Evolutionary conservation across 2,329 filamentous ascomycete species (phyloP).

Genomic region (Penicillium sp.): DNA sequence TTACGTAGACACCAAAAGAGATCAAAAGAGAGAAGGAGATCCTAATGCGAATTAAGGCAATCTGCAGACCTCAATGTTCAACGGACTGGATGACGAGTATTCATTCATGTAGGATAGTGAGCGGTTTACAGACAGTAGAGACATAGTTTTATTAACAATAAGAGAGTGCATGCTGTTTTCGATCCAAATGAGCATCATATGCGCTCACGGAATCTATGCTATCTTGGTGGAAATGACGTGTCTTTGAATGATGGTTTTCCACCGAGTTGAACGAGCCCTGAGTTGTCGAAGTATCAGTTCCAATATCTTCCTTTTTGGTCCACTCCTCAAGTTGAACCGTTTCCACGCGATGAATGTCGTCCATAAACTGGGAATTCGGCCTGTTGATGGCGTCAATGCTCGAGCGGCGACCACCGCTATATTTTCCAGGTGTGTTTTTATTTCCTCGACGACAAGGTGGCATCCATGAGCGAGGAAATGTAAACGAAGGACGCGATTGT

Average conservation of each 20-base stretch:
- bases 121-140: too few relatives aligned
- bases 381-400: slow-evolving; percentile 23
- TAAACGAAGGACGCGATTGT: slow-evolving; percentile 23
- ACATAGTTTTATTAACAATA: background rate
- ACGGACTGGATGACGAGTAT: too few relatives aligned
- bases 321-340: slow-evolving; percentile 15
- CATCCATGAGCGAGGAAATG: slow-evolving; percentile 13
- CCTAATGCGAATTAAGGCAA: too few relatives aligned
- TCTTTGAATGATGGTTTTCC: background rate
- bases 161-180: background rate
- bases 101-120: background rate
- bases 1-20: too few relatives aligned
- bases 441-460: slow-evolving; percentile 9
- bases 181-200: background rate
- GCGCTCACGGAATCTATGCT: background rate
- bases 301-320: background rate
- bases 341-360: slow-evolving; percentile 10
- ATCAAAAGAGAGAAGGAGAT: too few relatives aligned
- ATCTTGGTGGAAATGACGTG: background rate
- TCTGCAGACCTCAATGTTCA: too few relatives aligned
- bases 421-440: background rate
- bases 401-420: slow-evolving; percentile 7
- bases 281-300: slow-evolving; percentile 3
- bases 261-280: background rate
- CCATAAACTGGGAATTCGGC: slow-evolving; percentile 8